Percentiles rank a stretch among this genome's conserved stretches.
Evolutionary conservation across 2,329 filamentous ascomycete species (phyloP).

Genomic region (Alternaria gaisen): DNA sequence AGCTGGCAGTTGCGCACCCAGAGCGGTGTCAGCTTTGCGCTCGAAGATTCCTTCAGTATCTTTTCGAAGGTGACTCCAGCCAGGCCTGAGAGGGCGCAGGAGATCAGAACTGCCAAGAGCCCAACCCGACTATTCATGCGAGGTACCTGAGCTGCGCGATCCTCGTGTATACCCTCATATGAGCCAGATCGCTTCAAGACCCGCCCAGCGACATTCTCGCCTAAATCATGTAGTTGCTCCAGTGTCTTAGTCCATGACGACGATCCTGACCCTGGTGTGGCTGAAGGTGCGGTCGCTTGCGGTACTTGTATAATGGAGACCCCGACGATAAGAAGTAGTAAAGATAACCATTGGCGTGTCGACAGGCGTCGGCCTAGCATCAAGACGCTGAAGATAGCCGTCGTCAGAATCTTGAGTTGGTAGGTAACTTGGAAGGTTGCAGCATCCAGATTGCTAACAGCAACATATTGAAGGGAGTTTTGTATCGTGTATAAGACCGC

Average conservation of each 20-base stretch:
- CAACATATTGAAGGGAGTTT: conserved; percentile 93
- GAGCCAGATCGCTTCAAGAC: conserved; percentile 76
- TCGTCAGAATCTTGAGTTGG: conserved; percentile 92
- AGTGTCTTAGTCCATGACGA: conserved; percentile 81
- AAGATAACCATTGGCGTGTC: conserved; percentile 78
- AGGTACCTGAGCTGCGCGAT: conserved; percentile 61
- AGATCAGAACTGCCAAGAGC: conserved; percentile 77
- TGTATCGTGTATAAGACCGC: conserved; percentile 89
- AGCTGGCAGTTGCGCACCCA: conserved; percentile 97
- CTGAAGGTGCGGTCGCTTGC: conserved; percentile 62
- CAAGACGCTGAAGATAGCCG: conserved; percentile 83
- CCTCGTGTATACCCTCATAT: conserved; percentile 84
- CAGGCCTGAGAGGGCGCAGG: conserved; percentile 81
- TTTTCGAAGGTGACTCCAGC: conserved; percentile 92
- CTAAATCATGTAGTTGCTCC: conserved; percentile 75
- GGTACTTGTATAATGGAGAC: conserved; percentile 88
- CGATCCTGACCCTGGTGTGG: conserved; percentile 66
- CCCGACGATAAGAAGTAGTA: conserved; percentile 81
- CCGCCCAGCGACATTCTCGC: conserved; percentile 58
- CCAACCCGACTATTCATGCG: conserved; percentile 82
- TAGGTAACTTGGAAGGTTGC: conserved; percentile 94
- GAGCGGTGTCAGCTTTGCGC: conserved; percentile 73
- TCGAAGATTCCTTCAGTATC: conserved; percentile 83
- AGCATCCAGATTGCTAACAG: conserved; percentile 87
- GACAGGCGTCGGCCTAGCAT: conserved; percentile 77